phyloP scores from a whole-genome alignment of 352 stramenopile species.

The Phytophthora aleatoria region DNA sequence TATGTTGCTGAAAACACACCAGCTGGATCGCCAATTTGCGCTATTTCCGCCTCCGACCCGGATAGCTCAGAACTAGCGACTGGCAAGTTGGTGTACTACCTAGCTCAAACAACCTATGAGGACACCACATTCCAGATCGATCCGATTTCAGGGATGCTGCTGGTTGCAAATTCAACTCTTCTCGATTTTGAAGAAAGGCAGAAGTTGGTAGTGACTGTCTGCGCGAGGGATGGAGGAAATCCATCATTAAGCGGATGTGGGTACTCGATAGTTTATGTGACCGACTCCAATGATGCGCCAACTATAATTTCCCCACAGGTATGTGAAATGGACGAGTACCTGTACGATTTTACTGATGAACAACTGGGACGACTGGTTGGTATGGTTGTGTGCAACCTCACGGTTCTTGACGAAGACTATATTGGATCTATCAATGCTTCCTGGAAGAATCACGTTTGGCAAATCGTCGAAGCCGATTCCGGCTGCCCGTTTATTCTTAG shows the following conservation, averaged over 20 bases:
- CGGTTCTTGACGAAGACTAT: conserved; percentile 24
- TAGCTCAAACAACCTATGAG: conserved; percentile 1
- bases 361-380: conserved; percentile 20
- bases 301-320: conserved; percentile 15
- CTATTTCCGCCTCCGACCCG: conserved; percentile 20
- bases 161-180: conserved; percentile 19
- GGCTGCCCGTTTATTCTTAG: conserved; percentile 23
- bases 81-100: conserved; percentile 17
- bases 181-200: conserved; percentile 23
- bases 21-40: conserved; percentile 17
- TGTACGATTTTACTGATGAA: conserved; percentile 24
- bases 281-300: conserved; percentile 27
- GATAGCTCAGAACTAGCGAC: conserved; percentile 8
- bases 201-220: conserved; percentile 10
- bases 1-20: conserved; percentile 25
- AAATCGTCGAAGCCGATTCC: conserved; percentile 8
- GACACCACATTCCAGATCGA: conserved; percentile 19
- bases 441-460: conserved; percentile 30
- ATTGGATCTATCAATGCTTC: conserved; percentile 9
- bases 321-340: conserved; percentile 24
- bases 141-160: conserved; percentile 14
- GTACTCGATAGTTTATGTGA: conserved; percentile 11
- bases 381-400: conserved; percentile 20
- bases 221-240: conserved; percentile 23
- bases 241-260: conserved; percentile 18